A percentile compares a stretch with the other conserved stretches of the same genome.
Evolutionary conservation across 169 alveolate species (phyloP).

Genomic region (Plasmodium gallinaceum): DNA sequence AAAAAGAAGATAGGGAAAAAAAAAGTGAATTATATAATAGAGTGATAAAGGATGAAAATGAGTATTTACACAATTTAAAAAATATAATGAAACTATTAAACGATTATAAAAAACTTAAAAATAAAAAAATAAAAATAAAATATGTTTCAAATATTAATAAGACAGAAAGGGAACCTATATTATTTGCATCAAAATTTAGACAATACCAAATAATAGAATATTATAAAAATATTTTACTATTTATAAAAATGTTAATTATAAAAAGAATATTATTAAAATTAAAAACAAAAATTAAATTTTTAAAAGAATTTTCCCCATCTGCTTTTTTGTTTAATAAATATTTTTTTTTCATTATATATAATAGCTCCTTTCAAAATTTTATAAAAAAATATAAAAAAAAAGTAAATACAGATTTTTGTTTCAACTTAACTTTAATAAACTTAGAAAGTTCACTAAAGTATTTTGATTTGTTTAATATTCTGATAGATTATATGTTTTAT

Average conservation of each 20-base stretch:
- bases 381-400: neutral
- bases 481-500: constrained; percentile 23
- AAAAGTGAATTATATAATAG: neutral
- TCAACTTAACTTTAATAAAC: constrained; percentile 4
- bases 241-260: constrained; percentile 9
- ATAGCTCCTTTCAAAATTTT: neutral
- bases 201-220: constrained; percentile 8
- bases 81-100: constrained; percentile 8
- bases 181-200: constrained; percentile 10
- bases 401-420: constrained; percentile 15
- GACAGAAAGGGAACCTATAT: constrained; percentile 18
- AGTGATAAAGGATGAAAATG: constrained; percentile 6
- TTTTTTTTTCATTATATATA: constrained; percentile 3
- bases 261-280: constrained; percentile 20
- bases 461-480: constrained; percentile 9
- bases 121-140: constrained; percentile 18
- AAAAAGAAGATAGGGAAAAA: constrained; percentile 11
- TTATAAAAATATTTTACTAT: constrained; percentile 9
- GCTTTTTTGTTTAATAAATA: constrained; percentile 13
- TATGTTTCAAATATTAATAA: constrained; percentile 3
- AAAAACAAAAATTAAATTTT: constrained; percentile 12
- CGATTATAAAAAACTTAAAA: constrained; percentile 17
- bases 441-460: constrained; percentile 17
- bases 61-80: neutral
- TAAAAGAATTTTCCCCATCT: constrained; percentile 10